Conservation (phyloP, 208 protist species). For the Trypanosoma rangeli region DNA sequence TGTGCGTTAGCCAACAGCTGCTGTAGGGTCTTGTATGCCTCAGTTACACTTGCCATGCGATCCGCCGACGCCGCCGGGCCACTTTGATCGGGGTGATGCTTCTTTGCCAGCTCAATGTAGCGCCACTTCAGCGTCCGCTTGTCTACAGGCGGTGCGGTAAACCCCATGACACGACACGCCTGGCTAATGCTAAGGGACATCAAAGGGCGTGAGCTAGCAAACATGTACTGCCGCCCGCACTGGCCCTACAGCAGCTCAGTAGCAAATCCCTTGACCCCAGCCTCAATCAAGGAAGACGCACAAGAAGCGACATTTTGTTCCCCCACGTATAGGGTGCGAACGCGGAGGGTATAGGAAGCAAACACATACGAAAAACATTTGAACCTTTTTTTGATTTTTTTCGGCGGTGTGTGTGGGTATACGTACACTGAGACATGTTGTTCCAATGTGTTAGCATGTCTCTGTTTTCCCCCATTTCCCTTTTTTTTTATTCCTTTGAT, state of each 20-base stretch:
- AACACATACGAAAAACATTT: conserved; percentile 2
- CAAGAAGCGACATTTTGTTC: no score
- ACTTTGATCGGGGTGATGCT: conserved; percentile 70
- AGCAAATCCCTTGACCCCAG: no score
- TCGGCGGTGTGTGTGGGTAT: no score
- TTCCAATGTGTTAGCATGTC: no score
- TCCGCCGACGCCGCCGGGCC: conserved; percentile 39
- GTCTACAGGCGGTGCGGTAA: conserved; percentile 49
- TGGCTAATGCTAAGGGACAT: conserved; percentile 48
- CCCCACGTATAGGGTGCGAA: no score
- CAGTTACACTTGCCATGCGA: conserved; percentile 61
- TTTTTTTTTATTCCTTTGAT: neutral
- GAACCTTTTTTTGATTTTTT: no score
- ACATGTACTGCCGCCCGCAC: conserved; percentile 26
- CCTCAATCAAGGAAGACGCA: neutral
- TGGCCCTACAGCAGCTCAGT: neutral
- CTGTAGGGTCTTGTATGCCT: conserved; percentile 69
- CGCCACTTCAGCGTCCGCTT: conserved; percentile 63
- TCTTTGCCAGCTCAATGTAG: conserved; percentile 69
- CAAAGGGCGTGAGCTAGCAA: conserved; percentile 24
- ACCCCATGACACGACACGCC: conserved; percentile 66
- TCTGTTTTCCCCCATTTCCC: no score
- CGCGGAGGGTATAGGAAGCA: neutral
- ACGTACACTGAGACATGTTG: no score
- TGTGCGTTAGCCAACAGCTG: conserved; percentile 43